These are phyloP conservation scores for Calonectria montana DNA, from an alignment of 2,329 filamentous ascomycete genomes.

Conservation along the genomic window DNA sequence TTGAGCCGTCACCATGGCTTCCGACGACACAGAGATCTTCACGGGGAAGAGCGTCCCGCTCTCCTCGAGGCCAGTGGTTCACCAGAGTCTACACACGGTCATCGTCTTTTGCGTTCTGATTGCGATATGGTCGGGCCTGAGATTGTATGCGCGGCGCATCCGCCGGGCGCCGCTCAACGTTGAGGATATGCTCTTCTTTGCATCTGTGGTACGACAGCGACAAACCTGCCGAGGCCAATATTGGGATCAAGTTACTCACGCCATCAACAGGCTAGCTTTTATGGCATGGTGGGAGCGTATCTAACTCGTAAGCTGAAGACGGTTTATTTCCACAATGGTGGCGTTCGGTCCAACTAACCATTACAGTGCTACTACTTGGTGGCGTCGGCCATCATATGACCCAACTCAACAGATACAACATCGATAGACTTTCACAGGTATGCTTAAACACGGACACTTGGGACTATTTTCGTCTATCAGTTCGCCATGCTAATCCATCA, in stretches of 20 bases:
- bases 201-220: conserved; percentile 27
- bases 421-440: conserved; percentile 28
- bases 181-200: conserved; percentile 27
- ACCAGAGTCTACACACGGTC: conserved; percentile 21
- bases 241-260: background rate
- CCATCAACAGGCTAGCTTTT: conserved; percentile 16
- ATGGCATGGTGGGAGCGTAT: conserved; percentile 25
- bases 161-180: conserved; percentile 21
- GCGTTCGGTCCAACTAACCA: background rate
- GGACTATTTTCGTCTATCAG: too few relatives aligned
- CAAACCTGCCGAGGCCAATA: background rate
- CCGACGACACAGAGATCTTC: conserved; percentile 15
- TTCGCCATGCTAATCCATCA: background rate
- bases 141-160: conserved; percentile 25
- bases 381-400: conserved; percentile 29
- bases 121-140: conserved; percentile 22
- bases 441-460: background rate
- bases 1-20: conserved; percentile 5
- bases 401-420: conserved; percentile 18
- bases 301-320: conserved; percentile 13
- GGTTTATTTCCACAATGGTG: too few relatives aligned
- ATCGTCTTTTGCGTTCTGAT: conserved; percentile 27
- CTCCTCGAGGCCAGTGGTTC: conserved; percentile 12
- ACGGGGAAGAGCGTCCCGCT: conserved; percentile 13
- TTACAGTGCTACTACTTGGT: conserved; percentile 24